A percentile compares a stretch with the other conserved stretches of the same genome.
Evolutionary conservation across 495 filamentous ascomycete species (phyloP).

Genomic region (Penicillium malachiteum): DNA sequence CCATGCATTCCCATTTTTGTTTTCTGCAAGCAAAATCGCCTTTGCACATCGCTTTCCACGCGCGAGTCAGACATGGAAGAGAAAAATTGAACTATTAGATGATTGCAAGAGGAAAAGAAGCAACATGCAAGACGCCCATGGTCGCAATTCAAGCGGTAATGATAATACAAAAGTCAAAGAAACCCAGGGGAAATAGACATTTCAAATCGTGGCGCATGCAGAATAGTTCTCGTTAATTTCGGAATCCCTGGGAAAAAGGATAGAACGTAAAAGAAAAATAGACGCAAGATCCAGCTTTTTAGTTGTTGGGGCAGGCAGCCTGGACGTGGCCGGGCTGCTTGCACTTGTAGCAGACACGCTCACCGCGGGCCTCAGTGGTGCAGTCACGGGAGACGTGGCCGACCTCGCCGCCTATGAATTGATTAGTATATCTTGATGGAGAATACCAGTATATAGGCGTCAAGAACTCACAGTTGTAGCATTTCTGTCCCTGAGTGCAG

Average conservation of each 20-base stretch:
- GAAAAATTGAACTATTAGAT: not conserved
- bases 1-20: slow-evolving; percentile 21
- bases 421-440: not conserved
- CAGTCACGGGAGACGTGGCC: slow-evolving; percentile 95
- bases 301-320: slow-evolving; percentile 77
- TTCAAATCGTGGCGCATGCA: slow-evolving; percentile 26
- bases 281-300: slow-evolving; percentile 22
- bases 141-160: slow-evolving; percentile 30
- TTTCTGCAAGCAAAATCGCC: slow-evolving; percentile 31
- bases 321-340: slow-evolving; percentile 97
- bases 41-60: slow-evolving; percentile 21
- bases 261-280: slow-evolving; percentile 11
- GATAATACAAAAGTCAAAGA: slow-evolving; percentile 25
- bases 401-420: slow-evolving; percentile 67
- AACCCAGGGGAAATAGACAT: slow-evolving; percentile 23
- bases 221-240: slow-evolving; percentile 12
- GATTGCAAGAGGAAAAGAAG: slow-evolving; percentile 5
- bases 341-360: slow-evolving; percentile 99
- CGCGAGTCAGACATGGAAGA: slow-evolving; percentile 19
- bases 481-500: slow-evolving; percentile 98
- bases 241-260: slow-evolving; percentile 10
- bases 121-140: slow-evolving; percentile 22
- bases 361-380: slow-evolving; percentile 79
- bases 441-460: not conserved
- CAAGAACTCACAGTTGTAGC: slow-evolving; percentile 84